phyloP scores from a whole-genome alignment of 495 filamentous ascomycete genomes.

The Tuber microsphaerosporum region DNA sequence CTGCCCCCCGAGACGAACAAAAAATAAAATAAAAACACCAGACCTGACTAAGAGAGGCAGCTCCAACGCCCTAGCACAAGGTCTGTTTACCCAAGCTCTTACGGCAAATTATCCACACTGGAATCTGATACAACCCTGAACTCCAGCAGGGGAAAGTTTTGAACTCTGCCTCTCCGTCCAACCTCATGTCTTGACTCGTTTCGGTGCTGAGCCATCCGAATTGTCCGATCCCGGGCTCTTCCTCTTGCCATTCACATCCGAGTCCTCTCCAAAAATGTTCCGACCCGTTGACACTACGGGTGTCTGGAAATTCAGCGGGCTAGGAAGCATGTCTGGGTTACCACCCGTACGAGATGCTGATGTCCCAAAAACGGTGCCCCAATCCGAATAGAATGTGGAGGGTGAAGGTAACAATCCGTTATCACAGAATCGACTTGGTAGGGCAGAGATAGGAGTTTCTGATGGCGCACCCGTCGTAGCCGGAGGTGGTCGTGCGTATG shows the following conservation, averaged over 20 bases:
- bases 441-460: slow-evolving; percentile 94
- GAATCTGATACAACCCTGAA: slow-evolving; percentile 25
- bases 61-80: too few relatives aligned
- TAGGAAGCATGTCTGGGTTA: slow-evolving; percentile 62
- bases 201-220: slow-evolving; percentile 36
- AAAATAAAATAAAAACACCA: too few relatives aligned
- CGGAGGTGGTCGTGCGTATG: slow-evolving; percentile 77
- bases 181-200: slow-evolving; percentile 42
- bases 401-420: slow-evolving; percentile 80
- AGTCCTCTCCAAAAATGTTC: slow-evolving; percentile 44
- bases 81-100: too few relatives aligned
- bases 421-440: slow-evolving; percentile 83
- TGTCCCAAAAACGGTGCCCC: slow-evolving; percentile 57
- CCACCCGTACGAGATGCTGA: slow-evolving; percentile 23
- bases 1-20: too few relatives aligned
- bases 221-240: slow-evolving; percentile 43
- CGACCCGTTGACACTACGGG: slow-evolving; percentile 59
- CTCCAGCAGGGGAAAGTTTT: slow-evolving; percentile 25
- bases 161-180: slow-evolving; percentile 8
- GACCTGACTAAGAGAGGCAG: too few relatives aligned
- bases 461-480: slow-evolving; percentile 58
- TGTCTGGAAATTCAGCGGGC: slow-evolving; percentile 84
- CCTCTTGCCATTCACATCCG: slow-evolving; percentile 44
- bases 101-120: slow-evolving; percentile 22
- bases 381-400: slow-evolving; percentile 85